Evolutionary conservation across 257 asterid genomes (phyloP).

Genomic region (Solanum clarkiae): DNA sequence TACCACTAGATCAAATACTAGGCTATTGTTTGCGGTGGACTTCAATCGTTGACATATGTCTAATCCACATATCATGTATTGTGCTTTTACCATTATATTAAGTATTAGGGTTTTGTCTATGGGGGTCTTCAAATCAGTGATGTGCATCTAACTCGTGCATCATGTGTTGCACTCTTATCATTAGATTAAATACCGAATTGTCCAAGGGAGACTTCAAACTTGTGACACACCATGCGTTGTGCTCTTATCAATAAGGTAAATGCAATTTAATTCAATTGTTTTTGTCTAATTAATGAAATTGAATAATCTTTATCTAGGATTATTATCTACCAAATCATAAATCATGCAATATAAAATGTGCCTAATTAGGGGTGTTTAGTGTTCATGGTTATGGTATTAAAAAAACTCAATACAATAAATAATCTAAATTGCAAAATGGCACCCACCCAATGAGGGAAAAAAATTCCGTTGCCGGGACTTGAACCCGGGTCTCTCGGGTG

Average conservation of each 20-base stretch:
- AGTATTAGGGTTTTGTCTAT: background rate
- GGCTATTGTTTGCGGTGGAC: background rate
- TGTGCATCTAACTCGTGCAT: background rate
- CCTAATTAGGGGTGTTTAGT: background rate
- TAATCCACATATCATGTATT: too few relatives aligned
- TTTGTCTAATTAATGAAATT: background rate
- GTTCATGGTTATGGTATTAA: too few relatives aligned
- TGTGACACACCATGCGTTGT: too few relatives aligned
- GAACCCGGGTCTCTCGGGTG: conserved; percentile 99
- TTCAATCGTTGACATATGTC: background rate
- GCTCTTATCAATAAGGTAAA: too few relatives aligned
- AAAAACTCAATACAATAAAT: too few relatives aligned
- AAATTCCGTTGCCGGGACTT: conserved; percentile 65
- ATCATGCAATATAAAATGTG: background rate
- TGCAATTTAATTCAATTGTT: background rate
- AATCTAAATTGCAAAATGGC: too few relatives aligned
- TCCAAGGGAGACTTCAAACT: background rate
- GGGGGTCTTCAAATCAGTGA: background rate
- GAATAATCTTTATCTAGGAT: background rate
- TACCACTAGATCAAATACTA: background rate
- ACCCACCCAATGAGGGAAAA: too few relatives aligned
- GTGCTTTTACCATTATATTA: background rate
- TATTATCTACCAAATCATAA: background rate
- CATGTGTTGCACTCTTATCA: background rate
- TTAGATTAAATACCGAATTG: background rate